These are phyloP conservation scores for Ogataea salicorniae DNA, from an alignment of 805 yeast species.

Conservation along the genomic window DNA sequence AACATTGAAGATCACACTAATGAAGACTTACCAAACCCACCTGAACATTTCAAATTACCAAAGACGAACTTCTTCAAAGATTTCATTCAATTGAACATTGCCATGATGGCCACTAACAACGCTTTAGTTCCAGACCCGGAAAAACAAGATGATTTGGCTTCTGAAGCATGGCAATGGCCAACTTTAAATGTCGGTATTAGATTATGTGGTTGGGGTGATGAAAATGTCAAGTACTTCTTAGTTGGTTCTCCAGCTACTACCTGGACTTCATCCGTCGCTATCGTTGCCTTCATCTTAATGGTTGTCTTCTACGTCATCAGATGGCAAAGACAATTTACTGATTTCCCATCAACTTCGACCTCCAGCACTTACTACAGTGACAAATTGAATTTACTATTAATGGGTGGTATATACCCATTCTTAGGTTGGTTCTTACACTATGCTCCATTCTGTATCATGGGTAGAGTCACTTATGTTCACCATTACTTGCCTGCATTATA, in stretches of 20 bases:
- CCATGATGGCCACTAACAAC: slow-evolving; percentile 85
- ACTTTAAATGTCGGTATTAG: slow-evolving; percentile 70
- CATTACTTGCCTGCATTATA: slow-evolving; percentile 94
- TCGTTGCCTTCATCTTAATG: slow-evolving; percentile 46
- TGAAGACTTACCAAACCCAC: slow-evolving; percentile 51
- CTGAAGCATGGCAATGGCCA: slow-evolving; percentile 88
- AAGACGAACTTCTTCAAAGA: slow-evolving; percentile 73
- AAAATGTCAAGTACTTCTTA: slow-evolving; percentile 55
- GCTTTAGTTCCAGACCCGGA: slow-evolving; percentile 77
- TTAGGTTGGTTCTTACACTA: slow-evolving; percentile 87
- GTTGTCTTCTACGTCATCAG: slow-evolving; percentile 49
- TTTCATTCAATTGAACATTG: slow-evolving; percentile 68
- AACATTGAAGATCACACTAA: slow-evolving; percentile 70
- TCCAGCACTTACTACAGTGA: slow-evolving; percentile 8
- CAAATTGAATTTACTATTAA: slow-evolving; percentile 32
- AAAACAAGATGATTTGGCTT: slow-evolving; percentile 65
- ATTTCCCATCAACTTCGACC: slow-evolving; percentile 40
- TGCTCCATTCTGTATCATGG: slow-evolving; percentile 87
- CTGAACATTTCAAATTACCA: slow-evolving; percentile 61
- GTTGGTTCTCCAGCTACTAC: slow-evolving; percentile 77
- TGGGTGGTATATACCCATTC: slow-evolving; percentile 80
- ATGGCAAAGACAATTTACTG: slow-evolving; percentile 78
- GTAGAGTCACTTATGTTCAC: slow-evolving; percentile 94
- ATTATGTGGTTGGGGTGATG: slow-evolving; percentile 66
- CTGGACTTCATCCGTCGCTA: slow-evolving; percentile 63